These are phyloP conservation scores for Penicillium psychrofluorescens DNA, from an alignment of 495 filamentous ascomycete species.

Conservation along the genomic window DNA sequence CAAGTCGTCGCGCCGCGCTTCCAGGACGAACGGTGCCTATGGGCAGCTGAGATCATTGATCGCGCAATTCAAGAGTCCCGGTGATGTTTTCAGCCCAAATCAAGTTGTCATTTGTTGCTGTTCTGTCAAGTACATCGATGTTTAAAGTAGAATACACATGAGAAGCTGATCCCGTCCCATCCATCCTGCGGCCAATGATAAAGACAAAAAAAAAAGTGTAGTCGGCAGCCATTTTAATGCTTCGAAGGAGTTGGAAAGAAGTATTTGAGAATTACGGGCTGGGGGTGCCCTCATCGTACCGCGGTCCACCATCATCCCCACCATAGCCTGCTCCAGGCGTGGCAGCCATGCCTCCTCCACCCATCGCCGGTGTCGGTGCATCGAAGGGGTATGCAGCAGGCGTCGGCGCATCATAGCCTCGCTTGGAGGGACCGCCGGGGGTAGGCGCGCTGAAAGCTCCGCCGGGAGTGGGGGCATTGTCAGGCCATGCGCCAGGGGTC, in stretches of 20 bases:
- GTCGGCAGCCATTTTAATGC: slow-evolving; percentile 4
- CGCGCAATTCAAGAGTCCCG: slow-evolving; percentile 4
- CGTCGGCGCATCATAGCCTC: slow-evolving; percentile 49
- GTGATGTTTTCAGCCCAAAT: not conserved
- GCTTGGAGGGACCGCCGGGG: slow-evolving; percentile 34
- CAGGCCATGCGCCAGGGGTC: slow-evolving; percentile 65
- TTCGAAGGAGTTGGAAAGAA: slow-evolving; percentile 3
- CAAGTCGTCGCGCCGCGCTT: slow-evolving; percentile 31
- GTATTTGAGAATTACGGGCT: slow-evolving; percentile 28
- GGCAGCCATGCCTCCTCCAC: slow-evolving; percentile 48
- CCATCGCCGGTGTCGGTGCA: slow-evolving; percentile 75
- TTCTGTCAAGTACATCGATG: slow-evolving; percentile 13
- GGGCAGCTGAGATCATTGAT: slow-evolving; percentile 29
- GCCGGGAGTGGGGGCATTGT: slow-evolving; percentile 53
- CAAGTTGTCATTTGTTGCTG: slow-evolving; percentile 9
- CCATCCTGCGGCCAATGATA: too few species aligned
- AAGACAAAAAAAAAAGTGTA: slow-evolving; percentile 8
- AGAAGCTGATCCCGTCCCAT: slow-evolving; percentile 7
- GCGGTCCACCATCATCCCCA: slow-evolving; percentile 50
- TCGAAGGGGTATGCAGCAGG: slow-evolving; percentile 47
- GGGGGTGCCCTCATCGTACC: slow-evolving; percentile 49
- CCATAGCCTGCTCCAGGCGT: slow-evolving; percentile 65
- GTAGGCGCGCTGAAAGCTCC: slow-evolving; percentile 59
- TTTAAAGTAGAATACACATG: slow-evolving; percentile 20
- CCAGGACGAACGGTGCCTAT: slow-evolving; percentile 37